phyloP scores from a whole-genome alignment of 2,329 filamentous ascomycete genomes.

The Epichloe scottii region DNA sequence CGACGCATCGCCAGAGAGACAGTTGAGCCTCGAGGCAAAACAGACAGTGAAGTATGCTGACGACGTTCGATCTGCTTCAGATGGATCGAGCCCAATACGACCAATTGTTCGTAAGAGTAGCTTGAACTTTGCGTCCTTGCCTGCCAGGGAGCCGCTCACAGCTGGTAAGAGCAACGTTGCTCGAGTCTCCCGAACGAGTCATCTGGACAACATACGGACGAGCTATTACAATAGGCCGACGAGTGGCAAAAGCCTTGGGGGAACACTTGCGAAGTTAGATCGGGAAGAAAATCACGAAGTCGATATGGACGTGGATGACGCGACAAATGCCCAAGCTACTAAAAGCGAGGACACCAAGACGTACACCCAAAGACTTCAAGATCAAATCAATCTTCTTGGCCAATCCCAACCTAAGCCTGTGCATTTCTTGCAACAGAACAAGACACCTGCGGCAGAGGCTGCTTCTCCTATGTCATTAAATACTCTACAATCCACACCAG shows the following conservation, averaged over 20 bases:
- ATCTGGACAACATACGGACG: constrained; percentile 58
- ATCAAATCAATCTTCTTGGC: constrained; percentile 70
- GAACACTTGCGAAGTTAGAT: constrained; percentile 27
- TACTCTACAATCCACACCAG: constrained; percentile 35
- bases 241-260: constrained; percentile 59
- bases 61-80: constrained; percentile 49
- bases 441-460: constrained; percentile 16
- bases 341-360: constrained; percentile 52
- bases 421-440: constrained; percentile 24
- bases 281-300: constrained; percentile 35
- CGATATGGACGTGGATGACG: constrained; percentile 39
- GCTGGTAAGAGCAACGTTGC: constrained; percentile 73
- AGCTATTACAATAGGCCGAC: constrained; percentile 66
- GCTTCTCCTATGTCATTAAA: constrained; percentile 16
- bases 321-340: constrained; percentile 16
- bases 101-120: constrained; percentile 84
- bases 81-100: constrained; percentile 61
- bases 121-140: constrained; percentile 84
- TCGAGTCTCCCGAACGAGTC: constrained; percentile 62
- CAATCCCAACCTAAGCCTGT: constrained; percentile 39
- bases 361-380: constrained; percentile 85
- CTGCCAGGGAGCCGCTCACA: constrained; percentile 75
- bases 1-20: constrained; percentile 5
- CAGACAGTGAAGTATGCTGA: constrained; percentile 16
- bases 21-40: constrained; percentile 3